phyloP scores from a whole-genome alignment of 2,329 filamentous ascomycete species.

The Rhynchosporium agropyri region DNA sequence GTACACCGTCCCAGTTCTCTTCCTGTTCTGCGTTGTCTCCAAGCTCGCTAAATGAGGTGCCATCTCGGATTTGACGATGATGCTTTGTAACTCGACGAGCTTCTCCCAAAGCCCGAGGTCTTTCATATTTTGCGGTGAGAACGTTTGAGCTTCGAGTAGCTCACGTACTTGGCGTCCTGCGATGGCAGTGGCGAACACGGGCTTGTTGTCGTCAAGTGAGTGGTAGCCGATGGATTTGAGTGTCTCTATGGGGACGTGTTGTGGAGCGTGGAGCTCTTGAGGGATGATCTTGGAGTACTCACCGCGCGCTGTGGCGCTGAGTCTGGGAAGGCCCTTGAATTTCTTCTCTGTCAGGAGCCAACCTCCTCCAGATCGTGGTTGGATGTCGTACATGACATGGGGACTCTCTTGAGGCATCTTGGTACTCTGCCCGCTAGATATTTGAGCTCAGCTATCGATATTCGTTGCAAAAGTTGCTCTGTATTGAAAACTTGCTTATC shows the following conservation, averaged over 20 bases:
- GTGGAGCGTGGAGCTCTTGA: not conserved
- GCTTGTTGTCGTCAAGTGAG: slow-evolving; percentile 12
- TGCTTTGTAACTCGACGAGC: not conserved
- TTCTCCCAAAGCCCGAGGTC: not conserved
- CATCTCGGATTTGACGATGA: not conserved
- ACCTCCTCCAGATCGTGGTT: not conserved
- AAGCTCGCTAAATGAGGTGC: not conserved
- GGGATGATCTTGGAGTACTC: slow-evolving; percentile 10
- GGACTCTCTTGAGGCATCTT: not conserved
- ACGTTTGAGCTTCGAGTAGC: not conserved
- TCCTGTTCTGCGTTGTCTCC: not conserved
- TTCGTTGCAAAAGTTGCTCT: not conserved
- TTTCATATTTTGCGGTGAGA: not conserved
- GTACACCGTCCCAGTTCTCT: slow-evolving; percentile 1
- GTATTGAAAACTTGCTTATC: no score
- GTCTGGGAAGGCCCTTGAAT: not conserved
- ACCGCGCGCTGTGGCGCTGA: slow-evolving; percentile 6
- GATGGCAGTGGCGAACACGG: slow-evolving; percentile 3
- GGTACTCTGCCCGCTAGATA: not conserved
- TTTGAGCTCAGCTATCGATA: not conserved
- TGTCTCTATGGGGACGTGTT: not conserved
- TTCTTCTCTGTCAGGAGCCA: slow-evolving; percentile 9
- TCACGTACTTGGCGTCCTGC: not conserved
- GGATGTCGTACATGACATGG: slow-evolving; percentile 8
- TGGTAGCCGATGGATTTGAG: not conserved